Base-by-base conservation (phyloP, 2,329 filamentous ascomycete species). In the Aspergillus alliaceus region DNA sequence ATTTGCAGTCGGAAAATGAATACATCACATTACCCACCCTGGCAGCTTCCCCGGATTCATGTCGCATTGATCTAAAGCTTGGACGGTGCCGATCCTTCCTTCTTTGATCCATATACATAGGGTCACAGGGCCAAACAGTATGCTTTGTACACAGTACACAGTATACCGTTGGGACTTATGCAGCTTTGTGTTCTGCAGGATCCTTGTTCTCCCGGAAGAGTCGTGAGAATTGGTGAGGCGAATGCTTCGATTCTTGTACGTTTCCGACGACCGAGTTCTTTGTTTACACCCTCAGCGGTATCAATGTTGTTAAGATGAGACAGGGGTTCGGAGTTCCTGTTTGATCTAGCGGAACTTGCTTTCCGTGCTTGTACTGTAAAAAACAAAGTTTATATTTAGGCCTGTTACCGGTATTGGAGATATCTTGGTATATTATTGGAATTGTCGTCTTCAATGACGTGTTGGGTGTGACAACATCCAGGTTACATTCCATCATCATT, bases 1-100 rank as follows among this genome's bases (percentile, higher is more conserved):
- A 46, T 40, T n/a, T 56, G 37, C 48, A 47, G 18, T 18, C 22
- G 11, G 39, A 24, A 39, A 53, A 29, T 24, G 9, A 25, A 53
- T 29, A 37, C 42, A 35, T 57, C 25, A 12, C 47, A 12, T 14
- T 56, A 59, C 49, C 53, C 47, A 56, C 48, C 32, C 44, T 35
- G 35, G 15, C 35, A 57, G 48, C 31, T 54, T 54, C 57, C 50
- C 50, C 50, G 50, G 57, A 59, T 57, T 57, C 37, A 49, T 39
- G 20, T 34, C 44, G 53, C 53, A 59, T 59, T 44, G 54, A 56
- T 53, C 57, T 39, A 57, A 59, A 57, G 57, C 57, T 57, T 59
- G 50, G 50, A 32, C 35, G 24, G 25, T 34, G 56, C 52, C 54
- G 56, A 58, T 58, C 56, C 29, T 54, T 35, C 14, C 49, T 49